phyloP scores from a whole-genome alignment of 2,329 filamentous ascomycete genomes.

The Claviceps monticola region DNA sequence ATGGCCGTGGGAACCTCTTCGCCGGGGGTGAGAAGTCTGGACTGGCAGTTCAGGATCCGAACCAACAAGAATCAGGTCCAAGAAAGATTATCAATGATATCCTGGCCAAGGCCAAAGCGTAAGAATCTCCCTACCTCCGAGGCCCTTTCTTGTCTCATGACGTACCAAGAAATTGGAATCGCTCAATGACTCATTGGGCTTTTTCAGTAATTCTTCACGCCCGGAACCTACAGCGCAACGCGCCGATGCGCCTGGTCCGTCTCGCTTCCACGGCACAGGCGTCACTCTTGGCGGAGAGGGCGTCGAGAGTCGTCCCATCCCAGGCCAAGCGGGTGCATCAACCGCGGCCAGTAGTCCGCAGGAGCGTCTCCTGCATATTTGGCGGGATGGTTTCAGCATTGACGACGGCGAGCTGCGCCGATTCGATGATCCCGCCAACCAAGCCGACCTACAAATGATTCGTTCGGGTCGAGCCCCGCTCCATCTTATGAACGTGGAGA shows the following conservation, averaged over 20 bases:
- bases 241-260: slow-evolving; percentile 30
- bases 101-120: slow-evolving; percentile 50
- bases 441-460: slow-evolving; percentile 60
- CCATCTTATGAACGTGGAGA: slow-evolving; percentile 62
- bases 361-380: slow-evolving; percentile 61
- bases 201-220: slow-evolving; percentile 43
- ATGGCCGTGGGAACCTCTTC: slow-evolving; percentile 55
- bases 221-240: slow-evolving; percentile 36
- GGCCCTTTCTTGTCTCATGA: not conserved
- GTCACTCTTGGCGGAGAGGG: slow-evolving; percentile 70
- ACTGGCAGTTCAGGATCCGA: slow-evolving; percentile 51
- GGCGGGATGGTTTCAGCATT: slow-evolving; percentile 74
- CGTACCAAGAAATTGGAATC: too few relatives aligned
- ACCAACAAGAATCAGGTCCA: slow-evolving; percentile 29
- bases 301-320: slow-evolving; percentile 52
- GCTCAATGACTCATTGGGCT: slow-evolving; percentile 2
- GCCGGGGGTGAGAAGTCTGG: slow-evolving; percentile 77
- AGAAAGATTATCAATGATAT: slow-evolving; percentile 49
- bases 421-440: slow-evolving; percentile 67
- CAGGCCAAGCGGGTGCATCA: slow-evolving; percentile 35
- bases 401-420: slow-evolving; percentile 67
- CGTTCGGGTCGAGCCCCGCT: slow-evolving; percentile 62
- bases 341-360: slow-evolving; percentile 32
- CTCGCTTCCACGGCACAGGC: slow-evolving; percentile 55
- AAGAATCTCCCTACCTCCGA: slow-evolving; percentile 11